Evolutionary conservation across 306 rosid species (phyloP).

Genomic region (Acacia confusa): DNA sequence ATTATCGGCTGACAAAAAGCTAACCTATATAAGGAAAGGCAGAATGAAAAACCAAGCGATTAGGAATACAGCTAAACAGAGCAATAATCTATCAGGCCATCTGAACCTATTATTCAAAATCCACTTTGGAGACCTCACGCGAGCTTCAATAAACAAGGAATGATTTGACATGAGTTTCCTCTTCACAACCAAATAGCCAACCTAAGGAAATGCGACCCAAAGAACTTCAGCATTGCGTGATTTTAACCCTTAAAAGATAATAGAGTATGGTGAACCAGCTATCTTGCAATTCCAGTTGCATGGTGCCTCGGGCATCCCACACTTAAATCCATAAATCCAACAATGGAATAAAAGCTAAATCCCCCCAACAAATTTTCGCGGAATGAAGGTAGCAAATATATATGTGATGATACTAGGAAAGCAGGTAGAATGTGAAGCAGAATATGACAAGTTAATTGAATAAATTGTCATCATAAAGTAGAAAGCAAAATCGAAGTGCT

Average conservation of each 20-base stretch:
- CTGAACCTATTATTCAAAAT: neutral
- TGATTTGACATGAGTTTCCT: neutral
- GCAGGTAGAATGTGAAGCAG: neutral
- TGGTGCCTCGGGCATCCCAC: neutral
- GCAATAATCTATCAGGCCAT: neutral
- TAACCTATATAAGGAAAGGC: neutral
- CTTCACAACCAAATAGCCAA: neutral
- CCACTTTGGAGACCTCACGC: neutral
- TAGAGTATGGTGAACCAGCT: neutral
- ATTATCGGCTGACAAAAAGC: neutral
- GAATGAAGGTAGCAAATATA: neutral
- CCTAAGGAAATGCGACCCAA: neutral
- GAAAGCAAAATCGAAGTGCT: neutral
- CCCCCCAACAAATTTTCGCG: neutral
- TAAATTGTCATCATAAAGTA: neutral
- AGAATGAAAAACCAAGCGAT: neutral
- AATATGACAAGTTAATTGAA: neutral
- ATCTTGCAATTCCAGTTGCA: neutral
- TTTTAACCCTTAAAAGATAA: neutral
- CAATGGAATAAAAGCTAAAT: neutral
- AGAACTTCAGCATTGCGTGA: neutral
- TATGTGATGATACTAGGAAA: neutral
- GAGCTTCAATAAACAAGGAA: neutral
- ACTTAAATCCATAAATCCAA: neutral
- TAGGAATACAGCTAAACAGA: slow-evolving; percentile 7